A percentile compares a stretch with the other conserved stretches of the same genome.
phyloP scores from a whole-genome alignment of 148 eudicot genomes.

The Chenopodium suecicum region DNA sequence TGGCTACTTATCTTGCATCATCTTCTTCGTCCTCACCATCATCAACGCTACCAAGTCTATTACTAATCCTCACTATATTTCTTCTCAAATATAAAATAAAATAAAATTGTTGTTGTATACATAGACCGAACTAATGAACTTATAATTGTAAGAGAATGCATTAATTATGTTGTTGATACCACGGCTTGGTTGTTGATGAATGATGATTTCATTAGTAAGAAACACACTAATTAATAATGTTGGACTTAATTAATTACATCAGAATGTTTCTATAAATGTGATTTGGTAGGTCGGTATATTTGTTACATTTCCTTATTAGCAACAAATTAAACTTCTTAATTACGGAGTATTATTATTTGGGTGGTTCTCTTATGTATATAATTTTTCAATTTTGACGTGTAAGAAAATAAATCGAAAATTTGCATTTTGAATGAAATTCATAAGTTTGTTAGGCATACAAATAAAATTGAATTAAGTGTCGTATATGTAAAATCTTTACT shows the following conservation, averaged over 20 bases:
- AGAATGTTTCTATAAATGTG: not conserved
- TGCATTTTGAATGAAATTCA: not conserved
- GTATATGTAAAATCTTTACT: not conserved
- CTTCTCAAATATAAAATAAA: constrained; percentile 6
- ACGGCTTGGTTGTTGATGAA: not conserved
- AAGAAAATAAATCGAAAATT: not conserved
- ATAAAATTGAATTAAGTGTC: not conserved
- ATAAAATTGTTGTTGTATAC: too few species aligned
- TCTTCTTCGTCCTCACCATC: constrained; percentile 34
- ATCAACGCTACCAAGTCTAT: constrained; percentile 21
- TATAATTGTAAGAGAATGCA: not conserved
- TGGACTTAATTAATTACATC: not conserved
- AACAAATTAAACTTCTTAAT: not conserved
- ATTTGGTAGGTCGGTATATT: not conserved
- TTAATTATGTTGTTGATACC: not conserved
- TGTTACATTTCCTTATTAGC: not conserved
- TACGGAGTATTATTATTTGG: not conserved
- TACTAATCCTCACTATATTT: not conserved
- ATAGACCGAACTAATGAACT: too few species aligned
- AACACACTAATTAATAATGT: not conserved
- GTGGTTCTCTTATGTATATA: not conserved
- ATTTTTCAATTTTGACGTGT: not conserved
- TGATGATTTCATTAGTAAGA: not conserved
- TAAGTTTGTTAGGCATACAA: not conserved
- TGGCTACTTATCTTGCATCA: constrained; percentile 28